Base-by-base conservation (phyloP, 768 basidiomycete genomes). In the Amanita inopinata region DNA sequence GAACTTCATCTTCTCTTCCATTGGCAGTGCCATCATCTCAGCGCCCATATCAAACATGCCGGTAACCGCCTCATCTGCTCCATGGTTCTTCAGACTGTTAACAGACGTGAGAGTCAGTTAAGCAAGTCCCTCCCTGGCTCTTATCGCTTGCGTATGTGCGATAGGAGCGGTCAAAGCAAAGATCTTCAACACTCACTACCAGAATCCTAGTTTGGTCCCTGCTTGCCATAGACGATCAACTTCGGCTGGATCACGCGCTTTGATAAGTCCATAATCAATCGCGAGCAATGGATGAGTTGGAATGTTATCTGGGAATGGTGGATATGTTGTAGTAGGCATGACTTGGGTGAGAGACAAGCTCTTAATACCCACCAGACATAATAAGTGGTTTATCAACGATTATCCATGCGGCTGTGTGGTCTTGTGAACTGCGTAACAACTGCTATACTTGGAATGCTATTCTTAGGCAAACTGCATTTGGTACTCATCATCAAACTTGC, bases 131-230 rank as follows among this genome's bases (percentile, higher is more conserved):
- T n/a, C n/a, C n/a, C n/a, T n/a, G n/a, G n/a, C n/a, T n/a, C n/a
- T n/a, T n/a, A n/a, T n/a, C n/a, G n/a, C n/a, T n/a, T n/a, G n/a
- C n/a, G n/a, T n/a, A n/a, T n/a, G n/a, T n/a, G n/a, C n/a, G n/a
- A n/a, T n/a, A n/a, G n/a, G n/a, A n/a, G n/a, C n/a, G n/a, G n/a
- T n/a, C n/a, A n/a, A n/a, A n/a, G n/a, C n/a, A n/a, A n/a, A n/a
- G n/a, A n/a, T n/a, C n/a, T 33, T 18, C 5, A 22, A 9, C 41
- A 71, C 76, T 55, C 53, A 77, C 74, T 79, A 80, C 75, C 78
- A 83, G 55, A 83, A 81, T 2, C 78, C 78, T 1, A 80, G 62
- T 33, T 69, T 63, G 0, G 72, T 78, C 5, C 70, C 73, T 1
- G 78, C 78, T 35, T 69, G 57, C 73, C 73, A 79, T 1, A 83